These are phyloP conservation scores for Suillus variegatus DNA, from an alignment of 768 basidiomycete species.

Conservation along the genomic window DNA sequence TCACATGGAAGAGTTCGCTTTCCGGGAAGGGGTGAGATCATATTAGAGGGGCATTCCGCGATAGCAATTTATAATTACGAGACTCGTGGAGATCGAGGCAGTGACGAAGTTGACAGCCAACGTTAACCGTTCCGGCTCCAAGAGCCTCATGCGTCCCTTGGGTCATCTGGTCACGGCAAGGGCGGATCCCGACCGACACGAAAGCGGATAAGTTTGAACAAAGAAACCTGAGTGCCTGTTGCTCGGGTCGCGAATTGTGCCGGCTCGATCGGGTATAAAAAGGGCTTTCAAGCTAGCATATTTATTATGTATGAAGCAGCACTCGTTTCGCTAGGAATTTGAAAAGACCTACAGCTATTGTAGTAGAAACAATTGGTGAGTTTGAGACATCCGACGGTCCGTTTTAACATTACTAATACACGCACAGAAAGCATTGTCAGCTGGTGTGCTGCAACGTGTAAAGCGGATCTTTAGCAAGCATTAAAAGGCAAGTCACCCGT, in stretches of 20 bases:
- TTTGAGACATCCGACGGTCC: conserved; percentile 6
- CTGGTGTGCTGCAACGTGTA: conserved; percentile 10
- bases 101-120: background rate
- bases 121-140: background rate
- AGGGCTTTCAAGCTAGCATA: background rate
- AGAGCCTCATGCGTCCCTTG: background rate
- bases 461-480: conserved; percentile 6
- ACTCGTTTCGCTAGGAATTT: background rate
- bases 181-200: background rate
- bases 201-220: conserved; percentile 3
- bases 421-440: conserved; percentile 7
- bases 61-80: background rate
- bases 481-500: background rate
- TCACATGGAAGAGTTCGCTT: background rate
- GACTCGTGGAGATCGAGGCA: background rate
- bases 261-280: conserved; percentile 2
- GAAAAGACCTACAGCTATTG: background rate
- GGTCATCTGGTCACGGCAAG: background rate
- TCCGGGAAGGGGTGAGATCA: conserved; percentile 2
- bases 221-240: background rate
- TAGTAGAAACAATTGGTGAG: background rate
- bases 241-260: background rate
- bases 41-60: background rate
- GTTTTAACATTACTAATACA: background rate
- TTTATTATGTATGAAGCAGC: background rate